Conservation (phyloP, 73 alveolate species). For the Paramecium pentaurelia region DNA sequence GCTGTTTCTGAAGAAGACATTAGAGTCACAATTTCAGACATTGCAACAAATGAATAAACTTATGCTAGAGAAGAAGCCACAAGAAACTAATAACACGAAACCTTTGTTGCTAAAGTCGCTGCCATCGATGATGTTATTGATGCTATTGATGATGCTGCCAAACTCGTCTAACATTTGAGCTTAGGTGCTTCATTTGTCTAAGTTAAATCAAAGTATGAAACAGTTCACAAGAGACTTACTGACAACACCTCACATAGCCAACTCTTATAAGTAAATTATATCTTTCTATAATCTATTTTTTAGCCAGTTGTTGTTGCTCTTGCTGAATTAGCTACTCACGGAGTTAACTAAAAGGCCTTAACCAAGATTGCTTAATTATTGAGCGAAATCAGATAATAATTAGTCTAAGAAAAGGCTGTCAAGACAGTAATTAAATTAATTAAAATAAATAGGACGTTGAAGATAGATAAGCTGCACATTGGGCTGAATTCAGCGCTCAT, state of each 20-base stretch:
- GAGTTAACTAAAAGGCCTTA: conserved; percentile 48
- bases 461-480: conserved; percentile 48
- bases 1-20: conserved; percentile 43
- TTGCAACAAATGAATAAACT: conserved; percentile 38
- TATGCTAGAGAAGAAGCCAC: conserved; percentile 52
- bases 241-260: conserved; percentile 44
- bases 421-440: background rate
- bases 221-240: conserved; percentile 46
- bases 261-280: background rate
- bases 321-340: conserved; percentile 34
- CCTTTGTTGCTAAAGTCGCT: conserved; percentile 23
- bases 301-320: conserved; percentile 47
- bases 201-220: conserved; percentile 52
- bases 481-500: conserved; percentile 48
- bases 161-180: conserved; percentile 44
- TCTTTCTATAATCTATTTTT: background rate
- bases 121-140: conserved; percentile 55
- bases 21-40: conserved; percentile 11
- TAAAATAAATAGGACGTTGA: background rate
- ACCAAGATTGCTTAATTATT: conserved; percentile 39
- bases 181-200: conserved; percentile 60
- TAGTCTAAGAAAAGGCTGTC: conserved; percentile 14
- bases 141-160: conserved; percentile 61
- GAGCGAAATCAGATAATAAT: conserved; percentile 42
- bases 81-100: conserved; percentile 26